Evolutionary conservation across 768 basidiomycete species (phyloP).

Genomic region (Termitomyces sp.): DNA sequence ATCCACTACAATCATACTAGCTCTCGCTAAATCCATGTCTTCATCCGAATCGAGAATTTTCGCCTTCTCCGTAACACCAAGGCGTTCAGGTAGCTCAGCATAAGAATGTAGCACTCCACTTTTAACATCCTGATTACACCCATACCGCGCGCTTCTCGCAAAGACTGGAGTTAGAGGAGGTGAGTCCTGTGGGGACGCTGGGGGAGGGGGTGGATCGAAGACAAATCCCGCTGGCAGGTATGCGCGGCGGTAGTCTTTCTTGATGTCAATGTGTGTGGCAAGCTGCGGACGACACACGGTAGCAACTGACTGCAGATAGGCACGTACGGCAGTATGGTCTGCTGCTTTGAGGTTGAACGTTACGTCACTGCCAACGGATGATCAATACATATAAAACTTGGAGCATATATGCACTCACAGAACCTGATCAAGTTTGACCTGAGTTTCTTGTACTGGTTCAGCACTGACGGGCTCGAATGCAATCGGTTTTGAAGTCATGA

Average conservation of each 20-base stretch:
- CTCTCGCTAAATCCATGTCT: constrained; percentile 27
- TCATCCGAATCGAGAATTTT: constrained; percentile 13
- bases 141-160: constrained; percentile 16
- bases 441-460: constrained; percentile 26
- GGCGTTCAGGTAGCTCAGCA: constrained; percentile 37
- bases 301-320: constrained; percentile 12
- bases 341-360: constrained; percentile 13
- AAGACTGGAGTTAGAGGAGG: constrained; percentile 26
- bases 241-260: constrained; percentile 7
- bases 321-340: constrained; percentile 18
- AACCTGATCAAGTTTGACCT: constrained; percentile 28
- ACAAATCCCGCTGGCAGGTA: constrained; percentile 13
- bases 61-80: constrained; percentile 14
- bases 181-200: constrained; percentile 20
- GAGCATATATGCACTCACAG: constrained; percentile 30
- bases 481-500: constrained; percentile 12
- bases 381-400: not conserved
- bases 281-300: constrained; percentile 6
- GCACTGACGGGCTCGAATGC: constrained; percentile 20
- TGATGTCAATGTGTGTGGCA: not conserved
- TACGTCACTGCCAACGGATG: constrained; percentile 8
- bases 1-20: constrained; percentile 54
- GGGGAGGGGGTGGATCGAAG: constrained; percentile 19
- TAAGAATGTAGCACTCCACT: constrained; percentile 5
- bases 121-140: not conserved